These are phyloP conservation scores for Pythium phragmiticola DNA, from an alignment of 352 stramenopile species.

Conservation along the genomic window DNA sequence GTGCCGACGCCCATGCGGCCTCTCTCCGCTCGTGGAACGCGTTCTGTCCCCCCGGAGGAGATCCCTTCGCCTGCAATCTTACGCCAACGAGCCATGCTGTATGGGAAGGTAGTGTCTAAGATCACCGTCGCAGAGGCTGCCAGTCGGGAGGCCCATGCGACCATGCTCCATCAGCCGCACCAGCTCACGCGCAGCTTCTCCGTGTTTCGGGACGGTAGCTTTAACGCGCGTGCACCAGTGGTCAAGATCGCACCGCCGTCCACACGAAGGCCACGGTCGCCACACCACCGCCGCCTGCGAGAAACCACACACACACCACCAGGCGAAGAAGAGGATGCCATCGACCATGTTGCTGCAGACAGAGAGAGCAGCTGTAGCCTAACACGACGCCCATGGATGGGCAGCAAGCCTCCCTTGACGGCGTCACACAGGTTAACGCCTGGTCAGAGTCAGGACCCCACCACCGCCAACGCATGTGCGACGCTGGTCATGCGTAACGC, in stretches of 20 bases:
- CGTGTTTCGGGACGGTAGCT: conserved; percentile 21
- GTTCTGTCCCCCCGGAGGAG: not conserved
- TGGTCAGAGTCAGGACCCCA: not conserved
- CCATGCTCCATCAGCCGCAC: conserved; percentile 16
- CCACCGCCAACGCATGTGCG: conserved; percentile 33
- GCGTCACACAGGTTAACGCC: no score
- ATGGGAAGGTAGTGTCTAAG: conserved; percentile 53
- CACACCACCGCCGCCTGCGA: not conserved
- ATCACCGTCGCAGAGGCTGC: conserved; percentile 35
- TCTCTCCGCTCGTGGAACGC: conserved; percentile 29
- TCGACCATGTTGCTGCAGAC: not conserved
- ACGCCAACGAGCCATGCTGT: conserved; percentile 45
- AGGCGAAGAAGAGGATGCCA: not conserved
- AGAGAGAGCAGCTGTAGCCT: not conserved
- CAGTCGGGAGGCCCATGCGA: not conserved
- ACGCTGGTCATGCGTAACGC: conserved; percentile 67
- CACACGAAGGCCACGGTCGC: not conserved
- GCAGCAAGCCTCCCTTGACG: no score
- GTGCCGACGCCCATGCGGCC: conserved; percentile 11
- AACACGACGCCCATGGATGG: not conserved
- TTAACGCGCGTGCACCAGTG: conserved; percentile 26
- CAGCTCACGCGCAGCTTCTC: conserved; percentile 33
- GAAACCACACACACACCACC: not conserved
- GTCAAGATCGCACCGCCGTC: conserved; percentile 15
- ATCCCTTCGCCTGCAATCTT: conserved; percentile 29